Conservation (phyloP, 1,284 basidiomycete genomes). For the Erythrobasidium hasegawianum region DNA sequence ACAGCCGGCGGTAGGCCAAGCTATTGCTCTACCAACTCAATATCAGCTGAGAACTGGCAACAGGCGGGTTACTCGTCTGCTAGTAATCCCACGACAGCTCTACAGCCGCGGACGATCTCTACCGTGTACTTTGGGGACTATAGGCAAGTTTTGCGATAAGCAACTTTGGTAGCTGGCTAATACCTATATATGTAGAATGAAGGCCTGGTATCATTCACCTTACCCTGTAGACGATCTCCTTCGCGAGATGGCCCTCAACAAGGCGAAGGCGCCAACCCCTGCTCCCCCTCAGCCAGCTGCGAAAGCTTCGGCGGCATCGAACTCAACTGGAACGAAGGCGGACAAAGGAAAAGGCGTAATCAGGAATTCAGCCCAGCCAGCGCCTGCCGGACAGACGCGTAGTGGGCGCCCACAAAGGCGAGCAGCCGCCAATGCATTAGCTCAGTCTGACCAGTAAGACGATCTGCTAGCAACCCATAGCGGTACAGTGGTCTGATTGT, state of each 20-base stretch:
- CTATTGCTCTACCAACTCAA: too few relatives aligned
- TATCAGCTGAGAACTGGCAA: too few relatives aligned
- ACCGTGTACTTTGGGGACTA: constrained; percentile 22
- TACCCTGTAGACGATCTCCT: constrained; percentile 41
- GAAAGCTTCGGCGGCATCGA: not conserved
- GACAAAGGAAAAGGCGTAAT: constrained; percentile 4
- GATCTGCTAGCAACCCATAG: too few relatives aligned
- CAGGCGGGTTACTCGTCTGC: too few relatives aligned
- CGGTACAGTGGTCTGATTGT: too few relatives aligned
- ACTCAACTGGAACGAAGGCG: not conserved
- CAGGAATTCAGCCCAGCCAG: not conserved
- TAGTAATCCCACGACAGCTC: too few relatives aligned
- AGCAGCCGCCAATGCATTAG: too few relatives aligned
- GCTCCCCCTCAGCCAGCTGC: not conserved
- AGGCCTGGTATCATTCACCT: constrained; percentile 38
- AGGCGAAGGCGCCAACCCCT: constrained; percentile 1
- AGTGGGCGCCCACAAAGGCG: too few relatives aligned
- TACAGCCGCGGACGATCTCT: constrained; percentile 13
- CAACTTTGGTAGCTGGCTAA: not conserved
- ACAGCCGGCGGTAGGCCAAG: too few relatives aligned
- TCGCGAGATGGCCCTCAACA: not conserved
- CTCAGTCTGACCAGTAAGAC: too few relatives aligned
- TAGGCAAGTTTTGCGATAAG: constrained; percentile 4
- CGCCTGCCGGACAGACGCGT: too few relatives aligned
- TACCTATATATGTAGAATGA: constrained; percentile 23